phyloP scores from a whole-genome alignment of 2,329 filamentous ascomycete species.

The Ceratocystis eucalypticola region DNA sequence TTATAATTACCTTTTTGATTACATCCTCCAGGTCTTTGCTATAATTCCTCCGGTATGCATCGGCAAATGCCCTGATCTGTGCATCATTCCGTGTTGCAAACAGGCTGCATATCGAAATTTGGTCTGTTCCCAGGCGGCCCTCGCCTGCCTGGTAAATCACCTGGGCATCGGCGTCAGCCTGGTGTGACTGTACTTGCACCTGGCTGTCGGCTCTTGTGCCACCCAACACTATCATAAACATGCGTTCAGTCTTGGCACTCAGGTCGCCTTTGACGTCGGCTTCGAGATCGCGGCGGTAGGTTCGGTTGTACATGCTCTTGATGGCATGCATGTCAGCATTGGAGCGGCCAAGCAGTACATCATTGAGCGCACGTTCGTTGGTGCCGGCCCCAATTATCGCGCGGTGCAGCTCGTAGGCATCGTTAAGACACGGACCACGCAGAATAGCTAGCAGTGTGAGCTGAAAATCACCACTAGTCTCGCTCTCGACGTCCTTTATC shows the following conservation, averaged over 20 bases:
- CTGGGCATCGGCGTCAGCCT: slow-evolving; percentile 62
- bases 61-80: slow-evolving; percentile 69
- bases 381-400: slow-evolving; percentile 72
- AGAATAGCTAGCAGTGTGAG: slow-evolving; percentile 61
- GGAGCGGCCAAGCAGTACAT: slow-evolving; percentile 65
- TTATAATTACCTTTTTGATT: slow-evolving; percentile 48
- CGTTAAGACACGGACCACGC: slow-evolving; percentile 65
- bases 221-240: slow-evolving; percentile 71
- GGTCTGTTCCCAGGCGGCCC: slow-evolving; percentile 58
- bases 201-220: slow-evolving; percentile 67
- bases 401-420: slow-evolving; percentile 55
- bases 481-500: slow-evolving; percentile 60
- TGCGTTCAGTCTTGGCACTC: slow-evolving; percentile 69
- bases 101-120: slow-evolving; percentile 65
- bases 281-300: slow-evolving; percentile 54
- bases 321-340: slow-evolving; percentile 85
- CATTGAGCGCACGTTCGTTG: slow-evolving; percentile 74
- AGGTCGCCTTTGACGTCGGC: slow-evolving; percentile 63
- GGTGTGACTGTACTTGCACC: slow-evolving; percentile 55
- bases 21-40: slow-evolving; percentile 56
- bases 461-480: slow-evolving; percentile 63
- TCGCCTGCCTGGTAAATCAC: slow-evolving; percentile 67
- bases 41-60: slow-evolving; percentile 62
- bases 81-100: slow-evolving; percentile 62
- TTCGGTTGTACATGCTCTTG: slow-evolving; percentile 60